Evolutionary conservation across 257 asterid species (phyloP), one percentile per base, ranked within the genome.

Genomic region (Parsonsia alboflavescens): DNA sequence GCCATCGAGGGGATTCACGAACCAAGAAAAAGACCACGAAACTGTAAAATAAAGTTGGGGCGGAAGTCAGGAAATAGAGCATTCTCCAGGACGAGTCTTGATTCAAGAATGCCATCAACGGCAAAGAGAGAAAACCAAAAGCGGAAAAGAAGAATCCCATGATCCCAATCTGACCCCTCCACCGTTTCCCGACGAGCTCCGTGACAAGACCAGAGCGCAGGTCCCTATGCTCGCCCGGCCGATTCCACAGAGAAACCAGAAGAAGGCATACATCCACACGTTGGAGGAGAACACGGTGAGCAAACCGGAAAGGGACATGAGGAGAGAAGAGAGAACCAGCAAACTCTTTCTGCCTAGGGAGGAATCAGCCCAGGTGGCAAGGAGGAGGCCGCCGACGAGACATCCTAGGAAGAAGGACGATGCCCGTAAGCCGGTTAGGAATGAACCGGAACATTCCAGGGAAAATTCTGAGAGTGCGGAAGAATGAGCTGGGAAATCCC

Each of bases 1-100:
- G 90, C 98, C 97, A 92, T 44, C 97, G 82, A 0, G 98, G 98
- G 0, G 97, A 90, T 46, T 92, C 97, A 0, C 75, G 72, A 0
- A 81, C 96, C 0, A 82, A 57, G 15, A 83, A 71, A 26, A 73
- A 41, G 1, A 88, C 70, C 0, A 83, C 3, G 1, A 86, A 0
- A 0, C 90, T 75, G 75, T 89, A 86, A 0, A 89, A 0, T 13
- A 85, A 58, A 0, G 89, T 57, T 0, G 97, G 98, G 1, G 81
- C 53, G 1, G 85, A 85, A 0, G 89, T 90, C 87, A 85, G 89
- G 3, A 89, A 21, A 52, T 92, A 92, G 0, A 89, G 45, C 5
- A 78, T 12, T 22, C 96, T 82, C 97, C 97, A 92, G 0, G 97
- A 89, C 6, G 77, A 77, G 8, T 80, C 86, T 50, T 50, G 28